Base-by-base conservation (phyloP, 208 protist genomes). In the Endotrypanum monterogeii region DNA sequence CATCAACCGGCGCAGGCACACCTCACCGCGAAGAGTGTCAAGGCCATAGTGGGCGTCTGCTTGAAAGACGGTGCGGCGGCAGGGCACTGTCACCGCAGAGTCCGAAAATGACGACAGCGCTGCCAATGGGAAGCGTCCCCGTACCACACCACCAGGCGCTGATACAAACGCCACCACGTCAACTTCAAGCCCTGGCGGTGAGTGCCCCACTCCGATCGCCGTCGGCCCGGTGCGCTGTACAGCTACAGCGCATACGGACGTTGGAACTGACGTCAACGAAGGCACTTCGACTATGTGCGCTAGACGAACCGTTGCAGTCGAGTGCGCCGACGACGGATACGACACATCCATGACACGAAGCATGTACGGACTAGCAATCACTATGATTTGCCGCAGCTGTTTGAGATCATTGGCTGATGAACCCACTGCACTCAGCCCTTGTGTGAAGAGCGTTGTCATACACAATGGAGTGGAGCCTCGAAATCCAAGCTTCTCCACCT, bases 301-400 rank as follows among this genome's bases (percentile, higher is more conserved):
- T n/a, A 91, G 78, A n/a, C 69, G 71, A 58, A 82, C 84, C 18
- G 37, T 9, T 0, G 54, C 50, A 3, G 51, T 37, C 41, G 58
- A 44, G 65, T 25, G 25, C 50, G 61, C 5, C 37, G 30, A 25
- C 7, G 23, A 57, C 16, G 41, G 32, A 35, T 16, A 20, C 52
- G 65, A 32, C 35, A 89, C 68, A 35, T 73, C 63, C 37, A 94
- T 73, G 30, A 93, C 60, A 16, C 83, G 79, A 52, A 91, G 57
- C n/a, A 84, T 73, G 55, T 76, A 90, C 25, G 88, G 82, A 32
- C 82, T 86, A 28, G 85, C 84, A 11, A 92, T 83, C 9, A 95
- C 66, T 20, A 93, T 52, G 4, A 79, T 76, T 41, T 68, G 60
- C 20, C 63, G 65, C 41, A 72, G 62, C 63, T 35, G 56, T 35